Evolutionary conservation across 192 early-diverging fungal species (phyloP).

Genomic region (Backusella luteola): DNA sequence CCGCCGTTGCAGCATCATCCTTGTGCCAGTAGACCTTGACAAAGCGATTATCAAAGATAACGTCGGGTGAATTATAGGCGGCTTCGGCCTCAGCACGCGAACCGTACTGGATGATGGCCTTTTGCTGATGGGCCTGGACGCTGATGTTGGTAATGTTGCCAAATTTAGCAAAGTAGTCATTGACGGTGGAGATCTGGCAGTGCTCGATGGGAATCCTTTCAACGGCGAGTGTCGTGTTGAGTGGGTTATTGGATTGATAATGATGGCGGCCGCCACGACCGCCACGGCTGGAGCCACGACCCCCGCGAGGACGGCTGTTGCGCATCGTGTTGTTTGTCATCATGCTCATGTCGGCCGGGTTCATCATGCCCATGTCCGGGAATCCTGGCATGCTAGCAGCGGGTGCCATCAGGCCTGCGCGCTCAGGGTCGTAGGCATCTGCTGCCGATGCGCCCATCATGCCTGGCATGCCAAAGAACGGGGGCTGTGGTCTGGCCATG

Average conservation of each 20-base stretch:
- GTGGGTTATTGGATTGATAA: slow-evolving; percentile 16
- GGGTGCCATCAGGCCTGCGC: slow-evolving; percentile 33
- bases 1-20: slow-evolving; percentile 32
- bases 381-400: not conserved
- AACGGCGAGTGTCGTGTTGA: slow-evolving; percentile 59
- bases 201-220: slow-evolving; percentile 75
- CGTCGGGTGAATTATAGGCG: slow-evolving; percentile 71
- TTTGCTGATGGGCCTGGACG: slow-evolving; percentile 49
- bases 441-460: slow-evolving; percentile 5
- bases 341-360: not conserved
- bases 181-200: slow-evolving; percentile 67
- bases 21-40: slow-evolving; percentile 83
- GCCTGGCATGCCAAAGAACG: slow-evolving; percentile 38
- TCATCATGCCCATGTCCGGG: slow-evolving; percentile 13
- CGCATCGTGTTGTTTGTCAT: slow-evolving; percentile 4
- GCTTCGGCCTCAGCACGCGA: slow-evolving; percentile 60
- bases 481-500: slow-evolving; percentile 37
- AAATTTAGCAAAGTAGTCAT: slow-evolving; percentile 77
- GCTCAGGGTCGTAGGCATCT: slow-evolving; percentile 56
- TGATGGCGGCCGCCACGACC: slow-evolving; percentile 39
- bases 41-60: slow-evolving; percentile 84
- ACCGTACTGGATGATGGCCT: slow-evolving; percentile 67
- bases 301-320: not conserved
- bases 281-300: slow-evolving; percentile 47
- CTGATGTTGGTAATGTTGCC: slow-evolving; percentile 74